Evolutionary conservation across 805 yeast genomes (phyloP).

Genomic region (Metschnikowia bowlesiae): DNA sequence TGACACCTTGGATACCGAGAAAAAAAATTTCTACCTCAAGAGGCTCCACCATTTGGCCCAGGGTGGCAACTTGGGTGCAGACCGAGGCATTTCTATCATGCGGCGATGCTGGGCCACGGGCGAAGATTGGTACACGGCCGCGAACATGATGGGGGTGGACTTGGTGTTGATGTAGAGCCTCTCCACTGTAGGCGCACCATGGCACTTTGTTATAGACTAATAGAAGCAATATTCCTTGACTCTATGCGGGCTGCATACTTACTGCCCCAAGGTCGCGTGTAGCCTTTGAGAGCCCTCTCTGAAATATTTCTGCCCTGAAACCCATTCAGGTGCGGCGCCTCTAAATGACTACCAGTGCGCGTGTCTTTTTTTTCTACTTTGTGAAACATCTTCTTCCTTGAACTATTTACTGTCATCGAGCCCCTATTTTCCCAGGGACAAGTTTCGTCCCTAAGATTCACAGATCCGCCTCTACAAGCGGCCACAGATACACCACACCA

Average conservation of each 20-base stretch:
- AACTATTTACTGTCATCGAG: not conserved
- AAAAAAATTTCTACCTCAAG: conserved; percentile 32
- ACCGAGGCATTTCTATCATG: conserved; percentile 46
- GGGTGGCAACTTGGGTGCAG: conserved; percentile 41
- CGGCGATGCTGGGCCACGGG: conserved; percentile 50
- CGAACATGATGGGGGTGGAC: conserved; percentile 39
- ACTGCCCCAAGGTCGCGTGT: too few relatives aligned
- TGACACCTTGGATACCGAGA: conserved; percentile 40
- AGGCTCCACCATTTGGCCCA: conserved; percentile 40
- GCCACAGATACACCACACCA: not conserved
- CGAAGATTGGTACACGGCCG: conserved; percentile 48
- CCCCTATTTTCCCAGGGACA: not conserved
- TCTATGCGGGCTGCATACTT: too few relatives aligned
- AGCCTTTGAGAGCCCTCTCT: not conserved
- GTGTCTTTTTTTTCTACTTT: conserved; percentile 6
- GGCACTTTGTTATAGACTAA: not conserved
- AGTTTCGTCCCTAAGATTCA: not conserved
- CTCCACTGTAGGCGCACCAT: not conserved
- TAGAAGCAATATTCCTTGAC: not conserved
- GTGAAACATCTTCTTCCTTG: not conserved
- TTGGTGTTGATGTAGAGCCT: conserved; percentile 38
- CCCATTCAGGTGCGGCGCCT: not conserved
- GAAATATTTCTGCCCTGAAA: not conserved
- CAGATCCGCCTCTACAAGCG: not conserved
- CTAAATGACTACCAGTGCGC: conserved; percentile 14